A percentile compares a stretch with the other conserved stretches of the same genome.
phyloP scores from a whole-genome alignment of 495 filamentous ascomycete genomes.

The Sabuloglossum arenarium region DNA sequence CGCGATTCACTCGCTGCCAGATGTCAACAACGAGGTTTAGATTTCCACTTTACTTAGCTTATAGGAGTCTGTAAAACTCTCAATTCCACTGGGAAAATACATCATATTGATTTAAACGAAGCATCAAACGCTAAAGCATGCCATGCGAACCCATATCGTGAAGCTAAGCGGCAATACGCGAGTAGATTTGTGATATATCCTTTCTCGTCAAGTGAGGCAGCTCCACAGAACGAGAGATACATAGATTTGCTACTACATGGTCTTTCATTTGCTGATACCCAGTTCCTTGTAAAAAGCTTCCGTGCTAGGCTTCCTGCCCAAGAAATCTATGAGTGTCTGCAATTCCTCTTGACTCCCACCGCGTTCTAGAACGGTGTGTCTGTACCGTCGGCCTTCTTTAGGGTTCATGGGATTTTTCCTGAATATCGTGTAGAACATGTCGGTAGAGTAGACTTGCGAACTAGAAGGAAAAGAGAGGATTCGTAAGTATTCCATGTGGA shows the following conservation, averaged over 20 bases:
- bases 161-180: too few species aligned
- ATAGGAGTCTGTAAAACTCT: too few species aligned
- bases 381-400: constrained; percentile 42
- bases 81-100: too few species aligned
- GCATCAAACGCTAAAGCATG: too few species aligned
- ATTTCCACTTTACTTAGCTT: too few species aligned
- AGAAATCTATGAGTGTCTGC: constrained; percentile 47
- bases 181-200: too few species aligned
- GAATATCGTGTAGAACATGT: constrained; percentile 69
- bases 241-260: too few species aligned
- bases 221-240: too few species aligned
- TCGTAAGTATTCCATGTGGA: not conserved
- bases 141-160: too few species aligned
- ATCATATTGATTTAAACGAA: too few species aligned
- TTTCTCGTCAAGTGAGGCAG: not conserved
- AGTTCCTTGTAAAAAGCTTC: constrained; percentile 59
- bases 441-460: constrained; percentile 43
- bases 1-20: too few species aligned
- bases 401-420: constrained; percentile 50
- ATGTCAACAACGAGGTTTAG: too few species aligned
- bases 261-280: constrained; percentile 23
- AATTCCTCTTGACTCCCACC: constrained; percentile 60
- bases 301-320: constrained; percentile 47
- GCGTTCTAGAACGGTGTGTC: constrained; percentile 51
- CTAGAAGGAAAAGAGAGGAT: not conserved